Evolutionary conservation across 805 yeast species (phyloP), one percentile per base, ranked within the genome.

Genomic region (Ogataea methylovora): DNA sequence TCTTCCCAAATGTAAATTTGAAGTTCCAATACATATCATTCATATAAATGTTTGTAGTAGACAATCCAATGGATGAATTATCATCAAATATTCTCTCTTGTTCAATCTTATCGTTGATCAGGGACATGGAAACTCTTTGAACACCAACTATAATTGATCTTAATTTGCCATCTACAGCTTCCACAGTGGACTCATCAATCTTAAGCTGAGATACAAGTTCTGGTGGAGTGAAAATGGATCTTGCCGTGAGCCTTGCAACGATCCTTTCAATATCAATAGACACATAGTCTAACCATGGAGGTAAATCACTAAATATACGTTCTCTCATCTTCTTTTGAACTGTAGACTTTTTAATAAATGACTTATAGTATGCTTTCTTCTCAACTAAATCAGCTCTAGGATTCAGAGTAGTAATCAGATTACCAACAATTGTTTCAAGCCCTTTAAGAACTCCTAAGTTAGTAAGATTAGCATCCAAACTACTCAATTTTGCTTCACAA

Each of bases 211-310:
- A 5, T 4, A 24, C 24, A 2, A 39, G 26, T n/a, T 40, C 37
- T 3, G 20, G 19, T 2, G 42, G 35, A 37, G 43, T 41, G 19
- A 47, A 43, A 10, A 49, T 37, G 1, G 55, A 49, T 30, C 44
- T 38, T 0, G 55, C 33, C 4, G 51, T 52, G 1, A 44, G 12
- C 21, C 28, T 35, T 3, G 47, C 5, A 9, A 28, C 32, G 5
- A 43, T 33, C 13, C 39, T 34, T 6, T 29, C 28, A 2, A 47
- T 3, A 10, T 37, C 34, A 4, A 65, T 12, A 13, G 44, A 49
- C 6, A 54, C 12, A 6, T 41, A 45, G 25, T 52, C 52, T 18
- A 67, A 52, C 54, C 60, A 56, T 1, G 28, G 20, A 4, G 71
- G 71, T 15, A 65, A 34, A 6, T 53, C 45, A 10, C 40, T 34